A percentile compares a stretch with the other conserved stretches of the same genome.
phyloP scores from a whole-genome alignment of 441 rosid genomes.

The Kokia cookei region DNA sequence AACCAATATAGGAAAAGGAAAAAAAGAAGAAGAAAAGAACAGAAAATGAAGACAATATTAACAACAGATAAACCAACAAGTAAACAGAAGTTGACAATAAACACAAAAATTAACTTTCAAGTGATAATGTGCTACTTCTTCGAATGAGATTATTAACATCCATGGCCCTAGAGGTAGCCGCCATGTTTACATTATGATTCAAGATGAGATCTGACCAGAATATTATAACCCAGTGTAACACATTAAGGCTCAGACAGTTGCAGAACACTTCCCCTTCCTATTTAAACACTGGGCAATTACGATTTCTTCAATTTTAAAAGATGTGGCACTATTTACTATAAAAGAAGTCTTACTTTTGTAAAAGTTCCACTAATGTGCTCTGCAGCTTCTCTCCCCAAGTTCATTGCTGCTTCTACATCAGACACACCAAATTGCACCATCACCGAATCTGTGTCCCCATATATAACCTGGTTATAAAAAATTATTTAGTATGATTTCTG shows the following conservation, averaged over 20 bases:
- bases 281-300: background rate
- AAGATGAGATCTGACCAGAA: background rate
- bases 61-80: background rate
- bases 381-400: constrained; percentile 95
- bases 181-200: background rate
- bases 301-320: background rate
- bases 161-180: background rate
- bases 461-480: constrained; percentile 60
- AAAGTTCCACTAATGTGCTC: constrained; percentile 81
- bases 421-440: constrained; percentile 97
- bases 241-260: background rate
- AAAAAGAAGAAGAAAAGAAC: background rate
- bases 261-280: background rate
- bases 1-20: constrained; percentile 5
- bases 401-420: constrained; percentile 82
- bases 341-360: constrained; percentile 47
- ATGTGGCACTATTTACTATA: background rate
- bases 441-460: constrained; percentile 99
- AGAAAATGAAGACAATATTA: background rate
- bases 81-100: background rate
- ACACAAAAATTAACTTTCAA: background rate
- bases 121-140: background rate
- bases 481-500: background rate
- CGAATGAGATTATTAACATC: background rate
- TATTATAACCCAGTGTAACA: background rate